Percentiles rank a stretch among this genome's conserved stretches.
These are phyloP conservation scores for Tricholoma furcatifolium DNA, from an alignment of 768 basidiomycete species.

Conservation along the genomic window DNA sequence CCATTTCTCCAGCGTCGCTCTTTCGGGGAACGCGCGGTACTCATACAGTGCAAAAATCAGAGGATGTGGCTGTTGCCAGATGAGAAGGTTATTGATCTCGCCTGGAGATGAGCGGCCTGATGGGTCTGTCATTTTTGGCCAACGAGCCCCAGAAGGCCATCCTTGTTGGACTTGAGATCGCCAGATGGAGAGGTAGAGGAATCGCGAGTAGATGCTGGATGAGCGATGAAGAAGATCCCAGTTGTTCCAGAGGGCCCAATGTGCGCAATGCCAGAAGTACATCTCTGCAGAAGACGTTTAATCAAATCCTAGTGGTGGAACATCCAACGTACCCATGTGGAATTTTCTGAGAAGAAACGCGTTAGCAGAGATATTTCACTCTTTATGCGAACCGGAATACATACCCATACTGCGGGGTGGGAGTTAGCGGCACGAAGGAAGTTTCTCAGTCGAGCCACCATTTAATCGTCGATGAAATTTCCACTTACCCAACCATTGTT, in stretches of 20 bases:
- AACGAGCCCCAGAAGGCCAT: slow-evolving; percentile 53
- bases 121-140: slow-evolving; percentile 66
- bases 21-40: slow-evolving; percentile 43
- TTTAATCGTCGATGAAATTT: not conserved
- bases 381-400: slow-evolving; percentile 5
- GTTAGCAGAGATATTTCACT: not conserved
- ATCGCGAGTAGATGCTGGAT: slow-evolving; percentile 42
- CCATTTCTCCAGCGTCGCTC: slow-evolving; percentile 49
- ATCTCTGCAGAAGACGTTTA: slow-evolving; percentile 31
- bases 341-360: slow-evolving; percentile 41
- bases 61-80: slow-evolving; percentile 64
- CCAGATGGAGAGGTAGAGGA: slow-evolving; percentile 42
- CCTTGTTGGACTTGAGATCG: slow-evolving; percentile 54
- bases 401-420: slow-evolving; percentile 33
- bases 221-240: slow-evolving; percentile 53
- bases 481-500: slow-evolving; percentile 54
- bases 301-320: not conserved
- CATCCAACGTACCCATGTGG: slow-evolving; percentile 48
- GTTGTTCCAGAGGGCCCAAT: slow-evolving; percentile 63
- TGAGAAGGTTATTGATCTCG: slow-evolving; percentile 60
- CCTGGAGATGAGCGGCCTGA: slow-evolving; percentile 57
- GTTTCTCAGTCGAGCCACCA: not conserved
- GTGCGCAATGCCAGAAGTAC: slow-evolving; percentile 59
- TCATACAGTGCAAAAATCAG: slow-evolving; percentile 58
- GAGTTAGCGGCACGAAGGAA: not conserved